A percentile compares a stretch with the other conserved stretches of the same genome.
Evolutionary conservation across 2,329 filamentous ascomycete genomes (phyloP).

Genomic region (Calonectria pauciramosa): DNA sequence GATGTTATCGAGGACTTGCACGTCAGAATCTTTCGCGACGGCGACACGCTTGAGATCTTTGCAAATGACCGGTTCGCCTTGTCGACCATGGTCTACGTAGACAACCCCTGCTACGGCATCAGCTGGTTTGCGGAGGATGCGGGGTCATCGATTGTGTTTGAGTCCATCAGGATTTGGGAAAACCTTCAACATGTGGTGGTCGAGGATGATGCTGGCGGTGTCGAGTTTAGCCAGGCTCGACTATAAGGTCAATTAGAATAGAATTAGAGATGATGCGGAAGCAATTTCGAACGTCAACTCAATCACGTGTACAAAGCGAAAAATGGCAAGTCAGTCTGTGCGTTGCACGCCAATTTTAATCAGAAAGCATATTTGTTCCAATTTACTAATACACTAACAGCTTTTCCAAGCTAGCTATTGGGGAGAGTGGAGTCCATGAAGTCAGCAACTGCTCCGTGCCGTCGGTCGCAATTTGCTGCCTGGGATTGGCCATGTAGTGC

Average conservation of each 20-base stretch:
- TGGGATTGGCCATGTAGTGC: not conserved
- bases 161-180: slow-evolving; percentile 41
- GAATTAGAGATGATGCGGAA: not conserved
- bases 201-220: slow-evolving; percentile 8
- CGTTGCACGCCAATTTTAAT: not conserved
- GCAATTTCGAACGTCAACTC: not conserved
- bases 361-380: slow-evolving; percentile 4
- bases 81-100: slow-evolving; percentile 44
- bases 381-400: slow-evolving; percentile 4
- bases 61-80: slow-evolving; percentile 46
- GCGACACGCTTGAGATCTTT: slow-evolving; percentile 44
- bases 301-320: not conserved
- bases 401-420: not conserved
- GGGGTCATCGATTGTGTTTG: slow-evolving; percentile 28
- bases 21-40: slow-evolving; percentile 43
- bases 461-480: slow-evolving; percentile 5
- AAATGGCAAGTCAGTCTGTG: slow-evolving; percentile 1
- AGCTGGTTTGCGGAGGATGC: slow-evolving; percentile 43
- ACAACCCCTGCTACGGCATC: slow-evolving; percentile 35
- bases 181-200: slow-evolving; percentile 32
- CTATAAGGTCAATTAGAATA: not conserved
- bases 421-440: not conserved
- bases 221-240: not conserved
- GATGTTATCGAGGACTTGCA: slow-evolving; percentile 40
- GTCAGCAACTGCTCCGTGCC: not conserved